Percentiles rank a stretch among this genome's conserved stretches.
Conservation (phyloP, 2,329 filamentous ascomycete genomes). For the Ascochyta koolunga region DNA sequence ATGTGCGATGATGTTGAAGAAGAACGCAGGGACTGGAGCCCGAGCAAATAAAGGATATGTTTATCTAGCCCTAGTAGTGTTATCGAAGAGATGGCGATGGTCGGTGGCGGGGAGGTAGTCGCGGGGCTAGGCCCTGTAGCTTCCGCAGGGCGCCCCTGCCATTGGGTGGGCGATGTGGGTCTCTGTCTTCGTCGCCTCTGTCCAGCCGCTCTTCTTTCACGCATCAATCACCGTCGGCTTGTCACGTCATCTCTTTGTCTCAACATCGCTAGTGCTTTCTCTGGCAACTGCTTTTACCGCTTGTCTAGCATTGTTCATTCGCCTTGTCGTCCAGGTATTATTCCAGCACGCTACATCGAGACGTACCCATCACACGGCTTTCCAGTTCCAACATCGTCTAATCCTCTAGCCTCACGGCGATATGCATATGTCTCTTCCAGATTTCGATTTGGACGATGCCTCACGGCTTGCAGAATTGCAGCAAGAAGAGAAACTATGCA, state of each 20-base stretch:
- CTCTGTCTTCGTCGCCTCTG: background rate
- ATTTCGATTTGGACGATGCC: no score
- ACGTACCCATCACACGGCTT: no score
- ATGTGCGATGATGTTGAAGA: background rate
- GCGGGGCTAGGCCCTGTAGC: conserved; percentile 16
- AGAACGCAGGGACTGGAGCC: conserved; percentile 1
- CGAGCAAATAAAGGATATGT: conserved; percentile 4
- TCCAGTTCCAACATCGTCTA: no score
- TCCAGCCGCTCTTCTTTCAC: conserved; percentile 6
- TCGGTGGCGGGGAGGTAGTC: conserved; percentile 16
- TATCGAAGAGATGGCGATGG: conserved; percentile 13
- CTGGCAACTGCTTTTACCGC: no score
- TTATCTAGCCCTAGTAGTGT: background rate
- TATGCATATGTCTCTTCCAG: no score
- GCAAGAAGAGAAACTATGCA: no score
- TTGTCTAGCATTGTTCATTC: no score
- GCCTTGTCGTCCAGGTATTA: no score
- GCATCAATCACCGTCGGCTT: background rate
- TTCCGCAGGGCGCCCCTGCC: background rate
- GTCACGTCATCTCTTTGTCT: background rate
- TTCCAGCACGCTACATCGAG: no score
- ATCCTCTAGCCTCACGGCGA: no score
- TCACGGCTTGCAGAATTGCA: no score
- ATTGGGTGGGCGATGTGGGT: conserved; percentile 13
- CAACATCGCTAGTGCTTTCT: background rate